A percentile compares a stretch with the other conserved stretches of the same genome.
Conservation (phyloP, 2,329 filamentous ascomycete species). For the Calonectria ilicicola region DNA sequence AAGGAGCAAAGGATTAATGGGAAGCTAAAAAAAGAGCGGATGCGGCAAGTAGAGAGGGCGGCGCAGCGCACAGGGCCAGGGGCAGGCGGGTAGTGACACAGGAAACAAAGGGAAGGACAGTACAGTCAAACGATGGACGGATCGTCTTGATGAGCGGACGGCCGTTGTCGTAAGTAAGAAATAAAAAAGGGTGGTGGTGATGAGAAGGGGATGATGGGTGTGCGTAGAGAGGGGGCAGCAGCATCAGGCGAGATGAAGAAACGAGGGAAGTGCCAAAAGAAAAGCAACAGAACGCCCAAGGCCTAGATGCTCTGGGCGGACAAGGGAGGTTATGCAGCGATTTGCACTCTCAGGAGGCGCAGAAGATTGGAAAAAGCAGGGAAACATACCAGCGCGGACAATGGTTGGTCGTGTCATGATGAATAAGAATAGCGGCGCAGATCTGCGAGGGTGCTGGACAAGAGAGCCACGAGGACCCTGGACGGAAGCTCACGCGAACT, state of each 20-base stretch:
- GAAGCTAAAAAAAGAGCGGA: slow-evolving; percentile 12
- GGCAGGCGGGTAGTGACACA: slow-evolving; percentile 22
- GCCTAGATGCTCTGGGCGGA: slow-evolving; percentile 19
- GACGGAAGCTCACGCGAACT: slow-evolving; percentile 25
- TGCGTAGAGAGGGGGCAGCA: slow-evolving; percentile 15
- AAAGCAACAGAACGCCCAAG: slow-evolving; percentile 22
- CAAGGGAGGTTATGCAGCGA: slow-evolving; percentile 8
- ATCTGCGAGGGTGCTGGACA: slow-evolving; percentile 28
- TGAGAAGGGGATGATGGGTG: background rate
- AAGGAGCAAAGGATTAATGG: slow-evolving; percentile 35
- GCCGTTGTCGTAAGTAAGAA: background rate
- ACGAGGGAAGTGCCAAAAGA: slow-evolving; percentile 18
- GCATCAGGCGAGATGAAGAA: slow-evolving; percentile 29
- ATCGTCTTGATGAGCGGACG: slow-evolving; percentile 10
- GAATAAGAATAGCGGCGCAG: slow-evolving; percentile 35
- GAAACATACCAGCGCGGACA: slow-evolving; percentile 69
- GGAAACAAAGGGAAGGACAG: slow-evolving; percentile 34
- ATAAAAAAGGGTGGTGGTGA: background rate
- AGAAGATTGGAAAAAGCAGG: slow-evolving; percentile 23
- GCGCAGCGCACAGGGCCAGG: slow-evolving; percentile 36
- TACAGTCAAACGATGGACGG: slow-evolving; percentile 25
- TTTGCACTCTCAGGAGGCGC: slow-evolving; percentile 11
- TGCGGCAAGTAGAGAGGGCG: slow-evolving; percentile 34
- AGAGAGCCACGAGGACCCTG: slow-evolving; percentile 33
- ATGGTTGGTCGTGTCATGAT: slow-evolving; percentile 71